These are phyloP conservation scores for Oligophagozyma castellii DNA, from an alignment of 1,139 yeast species.

Conservation along the genomic window DNA sequence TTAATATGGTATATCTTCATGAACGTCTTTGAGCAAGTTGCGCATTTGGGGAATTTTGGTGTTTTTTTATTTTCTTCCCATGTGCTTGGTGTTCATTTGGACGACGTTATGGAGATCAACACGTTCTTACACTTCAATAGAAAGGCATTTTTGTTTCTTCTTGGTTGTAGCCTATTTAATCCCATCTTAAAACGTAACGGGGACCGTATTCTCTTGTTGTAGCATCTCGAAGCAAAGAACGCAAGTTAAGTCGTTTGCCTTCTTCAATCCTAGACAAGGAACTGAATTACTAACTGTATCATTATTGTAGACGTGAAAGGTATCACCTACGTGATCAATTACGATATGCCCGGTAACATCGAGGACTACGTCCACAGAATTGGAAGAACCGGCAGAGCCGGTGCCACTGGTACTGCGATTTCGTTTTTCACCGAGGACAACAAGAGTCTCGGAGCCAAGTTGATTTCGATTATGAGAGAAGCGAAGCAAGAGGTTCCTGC, in stretches of 20 bases:
- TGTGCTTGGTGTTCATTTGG: too few relatives aligned
- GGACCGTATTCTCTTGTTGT: not conserved
- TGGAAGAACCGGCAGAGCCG: slow-evolving; percentile 99
- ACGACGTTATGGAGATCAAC: too few relatives aligned
- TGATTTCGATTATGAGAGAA: slow-evolving; percentile 83
- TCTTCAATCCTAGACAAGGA: not conserved
- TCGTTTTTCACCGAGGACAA: slow-evolving; percentile 87
- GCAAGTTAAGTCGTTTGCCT: not conserved
- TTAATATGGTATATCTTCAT: too few relatives aligned
- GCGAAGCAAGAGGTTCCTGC: slow-evolving; percentile 83
- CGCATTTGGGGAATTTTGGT: too few relatives aligned
- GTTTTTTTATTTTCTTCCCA: too few relatives aligned
- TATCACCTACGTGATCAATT: slow-evolving; percentile 82
- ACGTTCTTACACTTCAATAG: too few relatives aligned
- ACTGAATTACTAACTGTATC: too few relatives aligned
- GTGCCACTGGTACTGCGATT: slow-evolving; percentile 87
- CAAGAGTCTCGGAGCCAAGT: slow-evolving; percentile 79
- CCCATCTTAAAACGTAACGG: not conserved
- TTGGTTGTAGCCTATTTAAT: not conserved
- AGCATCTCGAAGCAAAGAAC: not conserved
- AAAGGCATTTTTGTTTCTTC: too few relatives aligned
- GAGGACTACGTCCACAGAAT: slow-evolving; percentile 76
- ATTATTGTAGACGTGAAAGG: slow-evolving; percentile 77
- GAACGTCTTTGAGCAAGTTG: too few relatives aligned
- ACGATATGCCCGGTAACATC: slow-evolving; percentile 94